Evolutionary conservation across 2,329 filamentous ascomycete species (phyloP).

Genomic region (Nothophoma quercina): DNA sequence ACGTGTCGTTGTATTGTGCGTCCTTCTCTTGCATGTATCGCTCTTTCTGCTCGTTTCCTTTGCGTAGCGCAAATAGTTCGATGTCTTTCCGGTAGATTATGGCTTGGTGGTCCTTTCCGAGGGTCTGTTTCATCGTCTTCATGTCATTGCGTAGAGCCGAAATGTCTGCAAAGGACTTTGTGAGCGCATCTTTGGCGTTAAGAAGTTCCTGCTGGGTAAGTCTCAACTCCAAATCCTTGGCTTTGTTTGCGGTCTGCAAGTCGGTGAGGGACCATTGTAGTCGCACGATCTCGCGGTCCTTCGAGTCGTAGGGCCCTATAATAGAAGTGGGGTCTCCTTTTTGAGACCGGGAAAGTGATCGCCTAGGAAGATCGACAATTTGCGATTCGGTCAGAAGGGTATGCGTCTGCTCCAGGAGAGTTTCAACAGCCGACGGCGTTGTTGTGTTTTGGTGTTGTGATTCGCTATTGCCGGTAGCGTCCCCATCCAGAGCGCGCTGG

Average conservation of each 20-base stretch:
- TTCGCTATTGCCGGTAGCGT: slow-evolving; percentile 25
- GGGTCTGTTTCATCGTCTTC: slow-evolving; percentile 39
- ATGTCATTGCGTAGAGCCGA: slow-evolving; percentile 40
- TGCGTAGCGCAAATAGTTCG: slow-evolving; percentile 47
- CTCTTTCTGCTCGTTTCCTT: slow-evolving; percentile 47
- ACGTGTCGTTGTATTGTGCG: slow-evolving; percentile 34
- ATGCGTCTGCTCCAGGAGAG: slow-evolving; percentile 29
- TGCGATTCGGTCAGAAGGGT: slow-evolving; percentile 27
- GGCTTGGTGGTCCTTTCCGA: slow-evolving; percentile 44
- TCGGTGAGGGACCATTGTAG: slow-evolving; percentile 37
- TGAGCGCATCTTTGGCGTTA: slow-evolving; percentile 39
- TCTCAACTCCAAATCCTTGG: slow-evolving; percentile 36
- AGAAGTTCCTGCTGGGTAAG: slow-evolving; percentile 35
- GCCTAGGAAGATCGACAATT: slow-evolving; percentile 11
- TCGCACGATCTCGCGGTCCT: slow-evolving; percentile 40
- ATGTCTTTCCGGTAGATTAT: slow-evolving; percentile 48
- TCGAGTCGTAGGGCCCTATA: slow-evolving; percentile 23
- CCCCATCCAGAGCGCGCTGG: slow-evolving; percentile 26
- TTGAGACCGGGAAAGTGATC: slow-evolving; percentile 16
- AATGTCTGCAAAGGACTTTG: slow-evolving; percentile 41
- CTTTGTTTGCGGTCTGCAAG: slow-evolving; percentile 36
- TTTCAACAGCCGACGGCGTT: slow-evolving; percentile 38
- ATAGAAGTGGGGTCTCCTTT: slow-evolving; percentile 14
- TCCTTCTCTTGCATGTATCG: slow-evolving; percentile 42
- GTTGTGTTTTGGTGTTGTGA: slow-evolving; percentile 20